phyloP scores from a whole-genome alignment of 768 basidiomycete genomes.

The Tylopilus sp. region DNA sequence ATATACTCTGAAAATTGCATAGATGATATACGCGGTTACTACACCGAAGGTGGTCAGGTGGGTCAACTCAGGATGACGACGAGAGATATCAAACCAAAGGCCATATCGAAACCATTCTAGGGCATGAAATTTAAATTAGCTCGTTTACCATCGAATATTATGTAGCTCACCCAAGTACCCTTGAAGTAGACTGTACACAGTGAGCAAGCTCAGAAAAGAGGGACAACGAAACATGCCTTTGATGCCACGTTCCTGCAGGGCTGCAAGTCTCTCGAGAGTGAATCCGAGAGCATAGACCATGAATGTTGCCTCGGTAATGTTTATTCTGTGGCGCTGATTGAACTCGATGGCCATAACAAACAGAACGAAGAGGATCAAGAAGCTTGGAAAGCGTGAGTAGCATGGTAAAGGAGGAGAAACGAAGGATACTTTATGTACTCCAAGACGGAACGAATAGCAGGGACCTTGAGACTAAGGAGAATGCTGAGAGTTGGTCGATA shows the following conservation, averaged over 20 bases:
- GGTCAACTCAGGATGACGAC: background rate
- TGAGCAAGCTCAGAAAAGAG: constrained; percentile 2
- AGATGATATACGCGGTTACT: constrained; percentile 80
- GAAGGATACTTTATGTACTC: constrained; percentile 76
- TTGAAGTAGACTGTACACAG: constrained; percentile 65
- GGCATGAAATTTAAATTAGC: constrained; percentile 8
- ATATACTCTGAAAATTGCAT: constrained; percentile 72
- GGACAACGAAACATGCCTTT: constrained; percentile 48
- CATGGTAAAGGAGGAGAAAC: background rate
- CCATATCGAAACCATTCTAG: constrained; percentile 90
- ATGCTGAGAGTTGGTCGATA: background rate
- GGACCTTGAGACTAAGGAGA: constrained; percentile 75
- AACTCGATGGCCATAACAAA: constrained; percentile 80
- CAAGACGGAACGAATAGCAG: constrained; percentile 83
- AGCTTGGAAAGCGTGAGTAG: constrained; percentile 38
- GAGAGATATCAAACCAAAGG: constrained; percentile 58
- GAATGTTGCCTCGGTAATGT: constrained; percentile 65
- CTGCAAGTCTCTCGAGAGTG: constrained; percentile 86
- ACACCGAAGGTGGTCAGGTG: constrained; percentile 4
- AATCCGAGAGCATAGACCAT: constrained; percentile 82
- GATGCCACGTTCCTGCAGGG: constrained; percentile 94
- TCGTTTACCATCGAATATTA: constrained; percentile 12
- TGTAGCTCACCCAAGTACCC: constrained; percentile 68
- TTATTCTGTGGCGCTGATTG: constrained; percentile 58
- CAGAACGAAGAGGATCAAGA: constrained; percentile 73